Base-by-base conservation (phyloP, 192 early-diverging fungal genomes). In the Coemansia sp. region DNA sequence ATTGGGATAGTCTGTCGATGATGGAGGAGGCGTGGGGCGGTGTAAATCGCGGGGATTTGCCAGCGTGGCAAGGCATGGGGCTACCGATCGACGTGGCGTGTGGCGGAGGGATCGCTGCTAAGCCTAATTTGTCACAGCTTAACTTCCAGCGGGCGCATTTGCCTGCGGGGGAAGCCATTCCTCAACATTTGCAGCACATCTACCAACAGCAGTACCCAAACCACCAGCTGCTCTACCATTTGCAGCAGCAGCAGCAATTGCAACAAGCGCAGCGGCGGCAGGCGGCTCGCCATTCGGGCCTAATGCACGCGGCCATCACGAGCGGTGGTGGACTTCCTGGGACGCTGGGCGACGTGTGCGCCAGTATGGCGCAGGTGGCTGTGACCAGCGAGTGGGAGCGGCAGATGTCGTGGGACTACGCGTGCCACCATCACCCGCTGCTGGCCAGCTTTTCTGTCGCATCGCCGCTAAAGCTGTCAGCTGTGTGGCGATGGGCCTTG, bases 1-100 rank as follows among this genome's bases (percentile, higher is more conserved):
- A 80, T 59, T 80, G 78, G 78, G 78, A 80, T 63, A 75, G 72
- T 36, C 53, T 75, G 65, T 80, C 78, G 28, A 73, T 73, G 72
- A 59, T 73, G 67, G 78, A 80, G 35, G 78, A 75, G 57, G 26
- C 62, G 61, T 70, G 60, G 67, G 58, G 50, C 52, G 34, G 58
- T 23, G 59, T 47, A 35, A 71, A 71, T 65, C 69, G 69, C 23
- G 50, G 39, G 58, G 69, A 71, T 65, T 33, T 71, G 35, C 63
- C 62, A 7, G 18, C 55, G 62, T 71, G 69, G 69, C 69, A 73
- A n/a, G 65, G 71, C 38, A 59, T 65, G 60, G 48, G 45, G 21
- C 33, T 53, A 41, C 39, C 71, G 61, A 67, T 73, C 71, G 71
- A 73, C 50, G 11, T 56, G 43, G 58, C 39, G 13, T 18, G 31